Conservation (phyloP, 768 basidiomycete species). For the Flagelloscypha sp. region DNA sequence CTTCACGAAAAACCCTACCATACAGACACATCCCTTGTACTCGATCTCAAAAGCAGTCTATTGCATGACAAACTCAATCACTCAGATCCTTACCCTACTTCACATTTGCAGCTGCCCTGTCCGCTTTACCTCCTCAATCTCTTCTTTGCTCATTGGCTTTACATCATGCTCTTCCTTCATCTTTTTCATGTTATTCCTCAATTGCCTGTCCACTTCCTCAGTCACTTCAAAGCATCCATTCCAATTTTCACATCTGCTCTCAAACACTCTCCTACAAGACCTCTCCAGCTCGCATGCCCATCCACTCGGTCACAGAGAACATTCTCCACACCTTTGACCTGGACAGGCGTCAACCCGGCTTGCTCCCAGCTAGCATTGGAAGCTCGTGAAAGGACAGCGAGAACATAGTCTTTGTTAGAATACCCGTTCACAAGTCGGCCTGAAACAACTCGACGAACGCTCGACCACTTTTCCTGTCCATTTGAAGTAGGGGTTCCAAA, state of each 20-base stretch:
- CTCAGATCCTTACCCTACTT: no score
- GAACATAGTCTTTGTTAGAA: conserved; percentile 41
- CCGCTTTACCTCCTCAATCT: conserved; percentile 7
- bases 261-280: conserved; percentile 39
- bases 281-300: conserved; percentile 44
- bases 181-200: conserved; percentile 17
- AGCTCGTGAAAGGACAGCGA: conserved; percentile 42
- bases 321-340: conserved; percentile 46
- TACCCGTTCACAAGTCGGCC: conserved; percentile 51
- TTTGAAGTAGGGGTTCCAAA: conserved; percentile 43
- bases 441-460: conserved; percentile 38
- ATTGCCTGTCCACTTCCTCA: conserved; percentile 29
- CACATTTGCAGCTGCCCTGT: no score
- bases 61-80: no score
- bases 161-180: conserved; percentile 12
- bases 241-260: conserved; percentile 31
- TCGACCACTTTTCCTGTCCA: conserved; percentile 33
- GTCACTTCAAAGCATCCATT: conserved; percentile 23
- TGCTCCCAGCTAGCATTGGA: conserved; percentile 41
- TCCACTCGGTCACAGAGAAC: conserved; percentile 37
- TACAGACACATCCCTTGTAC: no score
- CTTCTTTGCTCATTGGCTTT: conserved; percentile 11
- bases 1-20: no score
- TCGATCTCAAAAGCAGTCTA: no score
- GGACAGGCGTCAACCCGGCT: conserved; percentile 41